Evolutionary conservation across 2,329 filamentous ascomycete genomes (phyloP), one percentile per base, ranked within the genome.

Genomic region (Pleurostoma richardsiae): DNA sequence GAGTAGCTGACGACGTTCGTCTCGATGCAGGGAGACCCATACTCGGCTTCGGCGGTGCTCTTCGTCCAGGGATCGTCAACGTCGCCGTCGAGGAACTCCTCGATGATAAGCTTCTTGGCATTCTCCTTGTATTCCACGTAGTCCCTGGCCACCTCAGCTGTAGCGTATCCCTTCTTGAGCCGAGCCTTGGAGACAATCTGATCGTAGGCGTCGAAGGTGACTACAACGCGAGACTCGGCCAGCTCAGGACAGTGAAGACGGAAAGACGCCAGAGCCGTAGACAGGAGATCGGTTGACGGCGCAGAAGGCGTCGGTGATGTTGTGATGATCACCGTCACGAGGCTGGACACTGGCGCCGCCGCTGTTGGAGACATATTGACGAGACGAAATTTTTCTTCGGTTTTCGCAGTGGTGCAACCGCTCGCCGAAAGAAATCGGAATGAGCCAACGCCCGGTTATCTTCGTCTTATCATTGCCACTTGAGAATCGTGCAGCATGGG

Each of bases 281-380:
- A 67, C n/a, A 80, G 52, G 1, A 80, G 68, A 11, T 78, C 76
- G 0, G 74, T 74, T 0, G 73, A 72, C 0, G 77, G 77, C 0
- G 73, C 70, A 1, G 76, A 80, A 0, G 77, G 77, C 0, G 76
- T 80, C 1, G 76, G 70, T 3, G 77, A 80, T 0, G 76, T 80
- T 1, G 77, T 79, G 52, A 80, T 68, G 42, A 80, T 68, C 43
- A 75, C 57, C 0, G 71, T 74, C 33, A 75, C 40, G 28, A 56
- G 39, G 6, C 54, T 47, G 40, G 47, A 40, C 30, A 48, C 40
- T 28, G 43, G 31, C 11, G 31, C 7, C 46, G 30, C n/a, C 33
- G 33, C 33, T n/a, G 33, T 36, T 19, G 19, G 19, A 19, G 19
- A 19, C 19, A 19, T 19, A 19, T 19, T 19, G 19, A 2, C 19